Percentiles rank a stretch among this genome's conserved stretches.
Conservation (phyloP, 208 protist genomes). For the Trypanosoma caninum region DNA sequence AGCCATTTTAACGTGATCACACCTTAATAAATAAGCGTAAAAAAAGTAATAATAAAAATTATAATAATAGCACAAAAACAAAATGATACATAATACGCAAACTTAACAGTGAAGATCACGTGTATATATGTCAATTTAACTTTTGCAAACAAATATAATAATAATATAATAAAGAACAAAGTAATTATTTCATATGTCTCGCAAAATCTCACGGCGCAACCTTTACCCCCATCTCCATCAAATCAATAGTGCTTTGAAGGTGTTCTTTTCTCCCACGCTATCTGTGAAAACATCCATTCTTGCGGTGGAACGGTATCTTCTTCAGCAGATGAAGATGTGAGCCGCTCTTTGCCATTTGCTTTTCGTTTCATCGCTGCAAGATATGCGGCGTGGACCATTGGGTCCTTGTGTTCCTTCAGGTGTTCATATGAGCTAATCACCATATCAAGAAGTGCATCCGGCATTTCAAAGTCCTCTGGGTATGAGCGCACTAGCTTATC, state of each 20-base stretch:
- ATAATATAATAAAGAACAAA: not conserved
- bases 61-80: not conserved
- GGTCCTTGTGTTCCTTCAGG: slow-evolving; percentile 36
- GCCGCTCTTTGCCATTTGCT: slow-evolving; percentile 16
- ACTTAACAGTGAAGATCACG: no score
- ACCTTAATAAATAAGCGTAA: slow-evolving; percentile 13
- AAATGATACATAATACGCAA: no score
- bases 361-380: slow-evolving; percentile 40
- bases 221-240: not conserved
- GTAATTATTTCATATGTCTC: not conserved
- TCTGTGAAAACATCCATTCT: slow-evolving; percentile 66
- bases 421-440: slow-evolving; percentile 52
- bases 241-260: slow-evolving; percentile 16
- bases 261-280: slow-evolving; percentile 20
- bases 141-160: no score
- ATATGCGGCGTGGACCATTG: slow-evolving; percentile 46
- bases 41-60: slow-evolving; percentile 18
- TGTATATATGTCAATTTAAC: no score
- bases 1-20: slow-evolving; percentile 80
- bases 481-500: slow-evolving; percentile 43
- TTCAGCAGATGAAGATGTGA: slow-evolving; percentile 9
- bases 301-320: slow-evolving; percentile 18
- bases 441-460: slow-evolving; percentile 53
- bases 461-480: slow-evolving; percentile 55
- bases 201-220: slow-evolving; percentile 11